Percentiles rank a stretch among this genome's conserved stretches.
Evolutionary conservation across 2,329 filamentous ascomycete genomes (phyloP).

Genomic region (Phialophora verrucosa): DNA sequence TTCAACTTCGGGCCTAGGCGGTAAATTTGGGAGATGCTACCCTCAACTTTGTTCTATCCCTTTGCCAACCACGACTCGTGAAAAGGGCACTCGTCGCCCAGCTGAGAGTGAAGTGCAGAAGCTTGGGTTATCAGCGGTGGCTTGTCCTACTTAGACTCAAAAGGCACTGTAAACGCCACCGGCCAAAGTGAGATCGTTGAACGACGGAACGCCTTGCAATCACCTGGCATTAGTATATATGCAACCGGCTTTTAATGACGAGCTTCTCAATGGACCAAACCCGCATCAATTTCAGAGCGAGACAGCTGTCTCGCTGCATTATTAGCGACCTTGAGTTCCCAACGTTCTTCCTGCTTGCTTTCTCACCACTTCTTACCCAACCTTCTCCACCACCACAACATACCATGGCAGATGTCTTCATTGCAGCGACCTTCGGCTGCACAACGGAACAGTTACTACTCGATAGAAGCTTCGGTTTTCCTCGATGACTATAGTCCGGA

Average conservation of each 20-base stretch:
- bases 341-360: background rate
- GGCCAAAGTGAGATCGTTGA: background rate
- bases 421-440: background rate
- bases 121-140: background rate
- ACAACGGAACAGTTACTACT: slow-evolving; percentile 17
- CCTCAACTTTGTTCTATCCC: background rate
- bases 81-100: background rate
- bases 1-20: background rate
- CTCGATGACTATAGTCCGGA: slow-evolving; percentile 22
- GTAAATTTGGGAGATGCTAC: background rate
- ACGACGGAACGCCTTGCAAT: background rate
- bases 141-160: background rate
- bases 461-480: slow-evolving; percentile 15
- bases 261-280: background rate
- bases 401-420: slow-evolving; percentile 22
- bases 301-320: background rate
- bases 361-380: background rate
- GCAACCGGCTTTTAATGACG: background rate
- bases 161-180: background rate
- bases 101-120: background rate
- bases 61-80: background rate
- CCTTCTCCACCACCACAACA: background rate
- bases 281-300: background rate
- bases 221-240: background rate
- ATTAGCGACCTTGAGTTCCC: background rate